phyloP scores from a whole-genome alignment of 768 basidiomycete genomes.

The Boletus rubropictus region DNA sequence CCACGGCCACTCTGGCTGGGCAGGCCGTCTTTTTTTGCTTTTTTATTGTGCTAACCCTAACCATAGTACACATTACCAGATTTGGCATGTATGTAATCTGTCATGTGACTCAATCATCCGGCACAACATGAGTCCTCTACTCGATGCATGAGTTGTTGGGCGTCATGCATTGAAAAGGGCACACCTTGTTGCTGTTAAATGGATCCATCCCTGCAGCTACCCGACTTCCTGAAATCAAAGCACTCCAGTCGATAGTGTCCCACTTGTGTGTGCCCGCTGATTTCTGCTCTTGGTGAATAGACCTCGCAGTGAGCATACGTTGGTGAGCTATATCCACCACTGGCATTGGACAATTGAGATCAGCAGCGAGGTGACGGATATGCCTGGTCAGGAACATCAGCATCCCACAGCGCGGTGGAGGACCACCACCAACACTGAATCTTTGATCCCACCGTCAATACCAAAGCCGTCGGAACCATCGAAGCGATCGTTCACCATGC shows the following conservation, averaged over 20 bases:
- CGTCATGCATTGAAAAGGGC: neutral
- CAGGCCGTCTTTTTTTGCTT: slow-evolving; percentile 38
- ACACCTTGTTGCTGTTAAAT: slow-evolving; percentile 34
- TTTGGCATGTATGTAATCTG: neutral
- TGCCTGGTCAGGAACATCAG: slow-evolving; percentile 36
- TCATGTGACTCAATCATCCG: slow-evolving; percentile 14
- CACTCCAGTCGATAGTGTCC: slow-evolving; percentile 76
- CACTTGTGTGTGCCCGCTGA: slow-evolving; percentile 44
- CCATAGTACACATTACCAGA: slow-evolving; percentile 20
- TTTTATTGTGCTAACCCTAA: slow-evolving; percentile 40
- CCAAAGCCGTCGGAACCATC: slow-evolving; percentile 71
- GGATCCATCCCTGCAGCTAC: slow-evolving; percentile 63
- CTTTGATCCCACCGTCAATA: slow-evolving; percentile 85
- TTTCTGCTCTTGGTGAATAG: slow-evolving; percentile 50
- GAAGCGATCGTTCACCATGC: slow-evolving; percentile 70
- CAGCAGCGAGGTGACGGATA: slow-evolving; percentile 63
- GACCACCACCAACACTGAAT: slow-evolving; percentile 49
- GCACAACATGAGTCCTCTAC: slow-evolving; percentile 20
- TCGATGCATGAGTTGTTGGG: too few species aligned
- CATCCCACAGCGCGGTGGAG: neutral
- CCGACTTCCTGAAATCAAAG: slow-evolving; percentile 70
- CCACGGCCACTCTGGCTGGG: slow-evolving; percentile 52
- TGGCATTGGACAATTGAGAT: slow-evolving; percentile 67
- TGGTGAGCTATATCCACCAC: slow-evolving; percentile 66
- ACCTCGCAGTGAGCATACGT: slow-evolving; percentile 73